Conservation (phyloP, 805 yeast genomes). For the Nakazawaea pomicola region DNA sequence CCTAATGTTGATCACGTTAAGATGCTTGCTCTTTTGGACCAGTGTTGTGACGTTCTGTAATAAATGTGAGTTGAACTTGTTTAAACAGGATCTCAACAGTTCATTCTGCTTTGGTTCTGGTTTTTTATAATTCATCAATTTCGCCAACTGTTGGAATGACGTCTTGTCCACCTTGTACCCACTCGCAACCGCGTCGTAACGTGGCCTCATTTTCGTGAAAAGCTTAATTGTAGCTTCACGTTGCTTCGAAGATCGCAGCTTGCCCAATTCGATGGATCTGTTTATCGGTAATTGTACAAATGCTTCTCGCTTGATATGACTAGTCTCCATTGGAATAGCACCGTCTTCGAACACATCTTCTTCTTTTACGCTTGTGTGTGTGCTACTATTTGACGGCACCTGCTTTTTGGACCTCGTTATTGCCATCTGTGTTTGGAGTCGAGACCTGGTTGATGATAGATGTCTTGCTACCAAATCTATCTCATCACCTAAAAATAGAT, state of each 20-base stretch:
- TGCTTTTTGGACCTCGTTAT: conserved; percentile 3
- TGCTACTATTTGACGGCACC: no score
- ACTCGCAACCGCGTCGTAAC: background rate
- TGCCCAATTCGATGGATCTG: background rate
- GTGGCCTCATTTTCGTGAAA: conserved; percentile 2
- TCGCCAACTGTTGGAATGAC: background rate
- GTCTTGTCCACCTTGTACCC: background rate
- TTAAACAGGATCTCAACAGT: background rate
- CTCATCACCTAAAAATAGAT: background rate
- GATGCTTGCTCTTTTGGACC: background rate
- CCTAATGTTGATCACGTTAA: background rate
- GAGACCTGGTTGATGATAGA: no score
- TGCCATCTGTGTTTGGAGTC: no score
- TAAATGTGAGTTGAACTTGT: background rate
- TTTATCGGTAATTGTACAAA: background rate
- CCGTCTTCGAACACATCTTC: background rate
- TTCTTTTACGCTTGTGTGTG: background rate
- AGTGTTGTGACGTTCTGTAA: background rate
- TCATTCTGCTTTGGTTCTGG: background rate
- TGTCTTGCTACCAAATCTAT: background rate
- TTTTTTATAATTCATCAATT: background rate
- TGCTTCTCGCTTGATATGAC: background rate
- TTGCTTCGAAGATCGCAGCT: background rate
- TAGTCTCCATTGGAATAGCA: no score
- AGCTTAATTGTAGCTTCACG: background rate